phyloP scores from a whole-genome alignment of 108 stramenopile genomes.

The Cyclotella cryptica region DNA sequence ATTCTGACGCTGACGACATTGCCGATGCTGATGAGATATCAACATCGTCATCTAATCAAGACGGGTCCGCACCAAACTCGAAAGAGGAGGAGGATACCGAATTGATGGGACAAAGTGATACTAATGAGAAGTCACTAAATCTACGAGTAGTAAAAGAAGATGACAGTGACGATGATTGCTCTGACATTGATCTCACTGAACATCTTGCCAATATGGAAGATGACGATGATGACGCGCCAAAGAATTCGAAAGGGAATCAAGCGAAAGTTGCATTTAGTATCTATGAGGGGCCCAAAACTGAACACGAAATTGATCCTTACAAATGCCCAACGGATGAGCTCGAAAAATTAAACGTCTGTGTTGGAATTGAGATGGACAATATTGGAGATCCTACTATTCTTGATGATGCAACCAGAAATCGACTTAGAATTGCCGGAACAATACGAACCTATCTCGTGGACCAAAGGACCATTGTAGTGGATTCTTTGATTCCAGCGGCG shows the following conservation, averaged over 20 bases:
- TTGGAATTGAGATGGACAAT: no score
- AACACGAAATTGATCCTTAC: slow-evolving; percentile 80
- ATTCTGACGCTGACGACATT: slow-evolving; percentile 22
- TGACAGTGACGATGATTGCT: slow-evolving; percentile 42
- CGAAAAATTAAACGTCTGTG: slow-evolving; percentile 58
- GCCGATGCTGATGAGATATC: slow-evolving; percentile 23
- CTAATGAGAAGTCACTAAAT: neutral
- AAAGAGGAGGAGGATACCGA: no score
- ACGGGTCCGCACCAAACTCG: neutral
- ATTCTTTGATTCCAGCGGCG: slow-evolving; percentile 44
- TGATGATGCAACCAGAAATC: slow-evolving; percentile 13
- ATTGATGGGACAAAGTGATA: no score
- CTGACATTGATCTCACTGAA: slow-evolving; percentile 56
- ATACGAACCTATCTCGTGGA: slow-evolving; percentile 66
- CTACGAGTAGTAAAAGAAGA: slow-evolving; percentile 15
- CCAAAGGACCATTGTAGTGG: slow-evolving; percentile 78
- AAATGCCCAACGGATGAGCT: slow-evolving; percentile 60
- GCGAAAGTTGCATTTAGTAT: slow-evolving; percentile 4
- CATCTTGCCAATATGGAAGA: slow-evolving; percentile 56
- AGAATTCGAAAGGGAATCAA: slow-evolving; percentile 7
- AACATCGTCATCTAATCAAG: neutral
- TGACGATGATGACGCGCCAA: slow-evolving; percentile 39
- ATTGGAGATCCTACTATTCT: no score
- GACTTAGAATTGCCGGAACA: slow-evolving; percentile 59
- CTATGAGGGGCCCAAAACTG: slow-evolving; percentile 56